Conservation (phyloP, 2,329 filamentous ascomycete species). For the Trichoderma sp. region DNA sequence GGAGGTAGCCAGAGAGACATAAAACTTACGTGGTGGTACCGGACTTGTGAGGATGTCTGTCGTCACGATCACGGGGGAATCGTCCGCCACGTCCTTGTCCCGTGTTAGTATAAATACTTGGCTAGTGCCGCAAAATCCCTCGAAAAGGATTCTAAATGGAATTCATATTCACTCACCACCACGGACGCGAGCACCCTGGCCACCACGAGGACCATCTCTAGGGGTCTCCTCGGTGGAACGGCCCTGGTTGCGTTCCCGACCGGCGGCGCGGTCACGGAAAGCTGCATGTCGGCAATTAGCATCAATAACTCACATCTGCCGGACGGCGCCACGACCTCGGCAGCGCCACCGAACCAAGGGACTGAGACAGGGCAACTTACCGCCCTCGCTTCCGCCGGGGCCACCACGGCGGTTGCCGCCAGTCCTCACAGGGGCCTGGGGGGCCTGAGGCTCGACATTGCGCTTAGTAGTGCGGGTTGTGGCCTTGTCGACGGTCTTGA, state of each 20-base stretch:
- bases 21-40: constrained; percentile 46
- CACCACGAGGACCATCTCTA: constrained; percentile 56
- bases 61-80: constrained; percentile 53
- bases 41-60: constrained; percentile 51
- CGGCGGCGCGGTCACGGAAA: constrained; percentile 85
- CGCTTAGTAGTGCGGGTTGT: constrained; percentile 74
- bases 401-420: constrained; percentile 51
- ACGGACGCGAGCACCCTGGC: constrained; percentile 61
- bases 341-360: not conserved
- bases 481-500: constrained; percentile 87
- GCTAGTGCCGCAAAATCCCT: not conserved
- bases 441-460: constrained; percentile 74
- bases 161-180: constrained; percentile 45
- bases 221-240: constrained; percentile 70
- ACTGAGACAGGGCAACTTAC: constrained; percentile 52
- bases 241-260: constrained; percentile 76
- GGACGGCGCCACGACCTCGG: not conserved
- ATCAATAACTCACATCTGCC: not conserved
- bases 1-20: not conserved
- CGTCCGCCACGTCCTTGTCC: constrained; percentile 52
- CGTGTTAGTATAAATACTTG: constrained; percentile 7
- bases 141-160: not conserved
- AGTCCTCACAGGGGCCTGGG: constrained; percentile 56
- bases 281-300: constrained; percentile 49
- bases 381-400: constrained; percentile 77